Evolutionary conservation across 345 rosid genomes (phyloP), one percentile per base, ranked within the genome.

Genomic region (Boechera retrofracta): DNA sequence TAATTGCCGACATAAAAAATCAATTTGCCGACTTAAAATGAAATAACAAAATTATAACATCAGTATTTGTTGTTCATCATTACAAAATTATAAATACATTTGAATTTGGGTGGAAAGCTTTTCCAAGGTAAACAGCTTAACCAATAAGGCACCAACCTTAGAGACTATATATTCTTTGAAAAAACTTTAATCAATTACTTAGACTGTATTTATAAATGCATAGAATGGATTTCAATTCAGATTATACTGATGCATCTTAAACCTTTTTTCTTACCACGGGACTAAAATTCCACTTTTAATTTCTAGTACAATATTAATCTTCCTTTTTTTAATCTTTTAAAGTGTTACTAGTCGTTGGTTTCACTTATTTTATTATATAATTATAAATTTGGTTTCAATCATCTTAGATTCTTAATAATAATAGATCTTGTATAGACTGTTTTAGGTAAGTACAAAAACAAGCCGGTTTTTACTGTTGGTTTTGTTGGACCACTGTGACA

Each of bases 21-120:
- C 2, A 28, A 28, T 28, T 28, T 28, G 29, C 29, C 29, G 29
- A 28, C 29, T 2, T 2, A 10, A 39, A 2, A 41, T 41, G 44
- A 47, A 55, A 29, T 12, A 55, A 12, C 7, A 28, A 2, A 29
- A 13, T 13, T 13, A 13, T 6, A 7, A 63, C 24, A 18, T 64
- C 77, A 52, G 26, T 16, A 2, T 21, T 47, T 10, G 52, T 4
- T 12, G 9, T 55, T 55, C 33, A 18, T 32, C 56, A 58, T 62
- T 38, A 36, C 29, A 12, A 28, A 26, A 13, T 21, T 24, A 15
- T 26, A 53, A 2, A 26, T 39, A 39, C 28, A 24, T 24, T 26
- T 51, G 48, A 54, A 26, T 48, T 39, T 41, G 73, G 10, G 45
- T 26, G 73, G 62, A 54, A 69, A 39, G 6, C 61, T 67, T 53